phyloP scores from a whole-genome alignment of 305 asterid genomes.

The Euphrasia arctica region DNA sequence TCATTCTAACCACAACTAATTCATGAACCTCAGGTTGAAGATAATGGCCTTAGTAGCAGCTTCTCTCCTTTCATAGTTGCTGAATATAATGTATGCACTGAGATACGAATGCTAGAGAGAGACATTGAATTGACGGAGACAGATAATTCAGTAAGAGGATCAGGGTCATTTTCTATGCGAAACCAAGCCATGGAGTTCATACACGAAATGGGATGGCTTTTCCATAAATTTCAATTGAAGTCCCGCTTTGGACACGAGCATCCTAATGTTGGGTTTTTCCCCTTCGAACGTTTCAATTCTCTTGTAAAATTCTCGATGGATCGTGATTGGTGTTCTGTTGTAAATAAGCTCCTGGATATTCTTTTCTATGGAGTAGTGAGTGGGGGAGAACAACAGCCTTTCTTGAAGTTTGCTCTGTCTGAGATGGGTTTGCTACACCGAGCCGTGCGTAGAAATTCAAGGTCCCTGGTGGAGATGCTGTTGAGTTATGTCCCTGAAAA shows the following conservation, averaged over 20 bases:
- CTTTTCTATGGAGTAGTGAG: constrained; percentile 40
- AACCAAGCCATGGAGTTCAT: constrained; percentile 63
- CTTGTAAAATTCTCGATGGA: constrained; percentile 65
- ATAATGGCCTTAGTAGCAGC: constrained; percentile 67
- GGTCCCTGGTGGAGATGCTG: constrained; percentile 54
- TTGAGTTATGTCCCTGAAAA: constrained; percentile 39
- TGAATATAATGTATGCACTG: constrained; percentile 67
- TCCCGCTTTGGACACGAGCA: constrained; percentile 36
- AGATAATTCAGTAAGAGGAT: constrained; percentile 21
- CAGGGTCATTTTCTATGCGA: constrained; percentile 37
- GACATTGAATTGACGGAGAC: constrained; percentile 38
- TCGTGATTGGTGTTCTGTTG: constrained; percentile 78
- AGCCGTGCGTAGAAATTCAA: constrained; percentile 62
- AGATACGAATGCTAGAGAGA: constrained; percentile 62
- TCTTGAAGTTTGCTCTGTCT: constrained; percentile 35
- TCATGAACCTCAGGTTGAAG: constrained; percentile 55
- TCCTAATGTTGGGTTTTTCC: constrained; percentile 38
- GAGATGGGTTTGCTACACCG: constrained; percentile 65
- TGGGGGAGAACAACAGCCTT: constrained; percentile 37
- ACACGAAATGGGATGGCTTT: constrained; percentile 89
- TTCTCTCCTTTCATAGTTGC: constrained; percentile 89
- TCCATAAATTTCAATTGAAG: constrained; percentile 47
- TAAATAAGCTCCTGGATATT: constrained; percentile 51
- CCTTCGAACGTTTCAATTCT: constrained; percentile 63
- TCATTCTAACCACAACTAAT: background rate